A percentile compares a stretch with the other conserved stretches of the same genome.
Conservation (phyloP, 1,139 yeast genomes). For the Blastobotrys ciferrii region DNA sequence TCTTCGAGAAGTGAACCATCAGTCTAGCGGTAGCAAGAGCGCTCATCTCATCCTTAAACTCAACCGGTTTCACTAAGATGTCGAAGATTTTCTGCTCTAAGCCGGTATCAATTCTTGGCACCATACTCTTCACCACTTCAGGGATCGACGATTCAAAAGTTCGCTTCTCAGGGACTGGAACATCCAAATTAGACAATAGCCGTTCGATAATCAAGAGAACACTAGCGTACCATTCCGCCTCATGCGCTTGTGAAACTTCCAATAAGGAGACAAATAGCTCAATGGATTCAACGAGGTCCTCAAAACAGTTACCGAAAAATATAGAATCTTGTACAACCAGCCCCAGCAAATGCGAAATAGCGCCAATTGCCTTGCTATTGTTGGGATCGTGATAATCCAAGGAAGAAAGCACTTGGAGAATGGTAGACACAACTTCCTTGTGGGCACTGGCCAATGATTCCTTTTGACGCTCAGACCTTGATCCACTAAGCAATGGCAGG, state of each 20-base stretch:
- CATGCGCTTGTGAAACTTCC: slow-evolving; percentile 21
- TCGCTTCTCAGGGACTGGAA: slow-evolving; percentile 22
- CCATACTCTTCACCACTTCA: slow-evolving; percentile 16
- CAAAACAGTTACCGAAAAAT: slow-evolving; percentile 42
- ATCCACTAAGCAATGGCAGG: slow-evolving; percentile 14
- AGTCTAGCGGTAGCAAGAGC: slow-evolving; percentile 54
- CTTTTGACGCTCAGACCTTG: slow-evolving; percentile 24
- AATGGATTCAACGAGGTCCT: slow-evolving; percentile 42
- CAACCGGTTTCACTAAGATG: slow-evolving; percentile 41
- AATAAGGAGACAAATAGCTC: slow-evolving; percentile 29
- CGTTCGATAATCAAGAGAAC: slow-evolving; percentile 34
- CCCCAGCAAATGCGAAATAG: slow-evolving; percentile 50
- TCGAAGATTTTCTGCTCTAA: slow-evolving; percentile 44
- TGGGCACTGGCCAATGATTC: slow-evolving; percentile 20
- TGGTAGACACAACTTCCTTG: slow-evolving; percentile 36
- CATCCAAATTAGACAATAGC: slow-evolving; percentile 27
- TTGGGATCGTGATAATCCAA: slow-evolving; percentile 35
- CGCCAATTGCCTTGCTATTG: slow-evolving; percentile 40
- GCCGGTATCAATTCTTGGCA: slow-evolving; percentile 34
- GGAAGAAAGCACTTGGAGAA: slow-evolving; percentile 40
- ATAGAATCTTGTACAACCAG: slow-evolving; percentile 43
- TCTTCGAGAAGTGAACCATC: slow-evolving; percentile 52
- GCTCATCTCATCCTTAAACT: slow-evolving; percentile 44
- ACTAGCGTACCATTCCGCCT: slow-evolving; percentile 34
- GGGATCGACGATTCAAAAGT: slow-evolving; percentile 15